Evolutionary conservation across 1,139 yeast species (phyloP), one percentile per base, ranked within the genome.

Genomic region (Hemisphaericaspora xylanilytica): DNA sequence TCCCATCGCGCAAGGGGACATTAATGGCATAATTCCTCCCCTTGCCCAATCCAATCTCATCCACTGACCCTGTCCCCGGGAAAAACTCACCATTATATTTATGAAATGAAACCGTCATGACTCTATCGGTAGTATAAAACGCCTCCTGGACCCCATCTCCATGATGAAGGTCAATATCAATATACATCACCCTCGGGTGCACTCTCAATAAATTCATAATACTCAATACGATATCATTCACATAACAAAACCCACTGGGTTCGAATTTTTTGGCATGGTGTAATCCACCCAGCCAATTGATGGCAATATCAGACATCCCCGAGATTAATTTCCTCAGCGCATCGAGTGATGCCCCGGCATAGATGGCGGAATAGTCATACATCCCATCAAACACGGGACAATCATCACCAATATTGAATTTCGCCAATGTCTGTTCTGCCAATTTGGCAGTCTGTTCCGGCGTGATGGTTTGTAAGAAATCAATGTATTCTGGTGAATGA

Each of bases 81-180:
- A 92, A 92, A 57, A 88, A 92, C 58, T 87, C 94, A 5, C 97
- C 97, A 55, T 86, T 85, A 59, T 87, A 92, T 61, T 92, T 92
- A 66, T 92, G 98, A 65, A 92, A 88, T 15, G 96, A 85, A 34
- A 87, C 82, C 0, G 97, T 90, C 94, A 89, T 87, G 20, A 92
- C 98, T 42, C 98, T 67, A 60, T 92, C 97, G 1, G 97, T 87
- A 28, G 95, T 81, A 58, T 90, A 89, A 53, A 92, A 92, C 1
- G 97, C 97, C 61, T 92, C 97, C 58, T 92, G 97, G 2, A 92
- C 98, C 39, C 97, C 98, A 59, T 92, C 98, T 17, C 98, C 98
- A 58, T 92, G 98, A 59, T 92, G 98, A 18, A 92, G 78, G 59
- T 92, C 98, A 40, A 90, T 90, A 61, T 92, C 98, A 41, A 92